A percentile compares a stretch with the other conserved stretches of the same genome.
Evolutionary conservation across 225 moss, liverwort and hornwort species (phyloP).

Genomic region (Asterella californica): DNA sequence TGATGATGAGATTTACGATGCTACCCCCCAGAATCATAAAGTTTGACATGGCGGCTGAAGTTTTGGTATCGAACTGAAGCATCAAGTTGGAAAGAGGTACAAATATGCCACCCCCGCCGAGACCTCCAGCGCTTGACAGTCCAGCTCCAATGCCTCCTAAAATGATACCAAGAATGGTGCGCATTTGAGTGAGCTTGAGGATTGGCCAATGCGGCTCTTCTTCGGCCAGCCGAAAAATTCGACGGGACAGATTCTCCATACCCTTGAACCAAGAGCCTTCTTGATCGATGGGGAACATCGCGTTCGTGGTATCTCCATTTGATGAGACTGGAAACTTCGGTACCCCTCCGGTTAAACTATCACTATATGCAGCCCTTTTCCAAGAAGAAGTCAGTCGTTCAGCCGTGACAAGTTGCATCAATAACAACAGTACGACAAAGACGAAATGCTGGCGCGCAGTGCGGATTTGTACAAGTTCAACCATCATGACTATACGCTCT

Average conservation of each 20-base stretch:
- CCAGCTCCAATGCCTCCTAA: constrained; percentile 34
- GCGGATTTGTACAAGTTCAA: neutral
- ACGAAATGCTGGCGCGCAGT: neutral
- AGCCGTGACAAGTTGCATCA: constrained; percentile 1
- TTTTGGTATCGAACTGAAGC: constrained; percentile 39
- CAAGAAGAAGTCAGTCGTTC: neutral
- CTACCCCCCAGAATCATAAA: constrained; percentile 40
- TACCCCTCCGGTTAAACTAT: neutral
- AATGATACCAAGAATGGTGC: constrained; percentile 19
- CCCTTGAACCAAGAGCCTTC: neutral
- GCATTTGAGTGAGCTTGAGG: constrained; percentile 25
- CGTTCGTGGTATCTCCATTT: neutral
- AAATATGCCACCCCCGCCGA: constrained; percentile 41
- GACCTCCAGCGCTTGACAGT: constrained; percentile 40
- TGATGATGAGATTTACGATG: constrained; percentile 27
- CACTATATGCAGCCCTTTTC: neutral
- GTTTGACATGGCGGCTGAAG: constrained; percentile 32
- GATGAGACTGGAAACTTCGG: neutral
- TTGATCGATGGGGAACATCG: neutral
- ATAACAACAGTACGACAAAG: neutral
- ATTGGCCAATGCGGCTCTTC: constrained; percentile 24
- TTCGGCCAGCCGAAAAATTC: neutral
- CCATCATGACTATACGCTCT: neutral
- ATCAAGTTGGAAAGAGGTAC: constrained; percentile 43
- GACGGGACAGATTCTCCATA: constrained; percentile 8